These are phyloP conservation scores for Pyricularia sp. DNA, from an alignment of 2,329 filamentous ascomycete genomes.

Conservation along the genomic window DNA sequence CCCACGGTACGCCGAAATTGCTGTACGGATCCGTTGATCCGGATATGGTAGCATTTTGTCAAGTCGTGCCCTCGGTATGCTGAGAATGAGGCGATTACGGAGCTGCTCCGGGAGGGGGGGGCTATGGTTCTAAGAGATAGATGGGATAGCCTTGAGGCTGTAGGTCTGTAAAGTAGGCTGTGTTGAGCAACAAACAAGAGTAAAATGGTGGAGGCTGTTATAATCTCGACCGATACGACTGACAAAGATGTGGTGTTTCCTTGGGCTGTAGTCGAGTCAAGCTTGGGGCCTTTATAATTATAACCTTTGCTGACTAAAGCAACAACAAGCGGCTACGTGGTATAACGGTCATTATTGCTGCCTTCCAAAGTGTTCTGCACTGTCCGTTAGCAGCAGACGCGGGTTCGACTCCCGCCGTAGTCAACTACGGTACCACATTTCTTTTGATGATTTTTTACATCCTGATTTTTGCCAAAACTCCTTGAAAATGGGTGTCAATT, in stretches of 20 bases:
- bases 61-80: not conserved
- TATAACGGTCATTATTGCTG: constrained; percentile 2
- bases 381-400: not conserved
- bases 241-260: too few relatives aligned
- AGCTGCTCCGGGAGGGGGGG: too few relatives aligned
- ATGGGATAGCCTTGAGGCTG: too few relatives aligned
- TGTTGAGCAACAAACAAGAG: too few relatives aligned
- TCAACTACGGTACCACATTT: not conserved
- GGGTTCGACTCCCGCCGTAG: constrained; percentile 1
- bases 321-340: not conserved
- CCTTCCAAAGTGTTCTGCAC: not conserved
- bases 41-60: not conserved
- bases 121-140: too few relatives aligned
- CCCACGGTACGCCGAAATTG: not conserved
- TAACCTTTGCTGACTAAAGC: not conserved
- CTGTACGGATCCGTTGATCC: not conserved
- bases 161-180: too few relatives aligned
- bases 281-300: not conserved
- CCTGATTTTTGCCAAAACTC: too few relatives aligned
- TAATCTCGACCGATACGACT: not conserved
- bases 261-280: too few relatives aligned
- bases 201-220: too few relatives aligned
- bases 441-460: not conserved
- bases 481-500: too few relatives aligned
- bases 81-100: too few relatives aligned